phyloP scores from a whole-genome alignment of 2,329 filamentous ascomycete species.

The Ophiostoma sp. region DNA sequence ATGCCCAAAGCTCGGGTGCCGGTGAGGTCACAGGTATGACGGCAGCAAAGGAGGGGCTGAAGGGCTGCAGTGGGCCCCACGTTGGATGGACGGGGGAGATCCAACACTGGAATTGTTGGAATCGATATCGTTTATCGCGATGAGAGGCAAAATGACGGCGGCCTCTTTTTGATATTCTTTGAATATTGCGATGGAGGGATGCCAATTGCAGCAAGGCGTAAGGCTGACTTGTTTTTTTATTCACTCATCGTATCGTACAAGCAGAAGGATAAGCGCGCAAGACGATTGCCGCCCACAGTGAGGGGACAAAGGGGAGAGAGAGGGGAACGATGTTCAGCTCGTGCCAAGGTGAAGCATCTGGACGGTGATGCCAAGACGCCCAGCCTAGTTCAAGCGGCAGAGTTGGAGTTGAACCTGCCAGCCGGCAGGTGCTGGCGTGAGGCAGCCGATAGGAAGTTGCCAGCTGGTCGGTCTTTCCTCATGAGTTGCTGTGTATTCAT shows the following conservation, averaged over 20 bases:
- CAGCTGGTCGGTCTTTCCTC: conserved; percentile 12
- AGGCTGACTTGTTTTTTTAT: conserved; percentile 2
- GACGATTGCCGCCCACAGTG: neutral
- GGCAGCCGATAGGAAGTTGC: conserved; percentile 4
- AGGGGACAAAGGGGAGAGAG: neutral
- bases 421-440: conserved; percentile 8
- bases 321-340: conserved; percentile 2
- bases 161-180: conserved; percentile 9
- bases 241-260: neutral
- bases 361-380: conserved; percentile 15
- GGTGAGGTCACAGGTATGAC: conserved; percentile 3
- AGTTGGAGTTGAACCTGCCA: neutral
- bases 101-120: neutral
- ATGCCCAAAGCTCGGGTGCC: neutral
- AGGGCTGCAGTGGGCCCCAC: conserved; percentile 19
- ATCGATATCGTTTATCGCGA: neutral
- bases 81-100: conserved; percentile 18
- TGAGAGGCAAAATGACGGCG: neutral
- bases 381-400: neutral
- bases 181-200: neutral
- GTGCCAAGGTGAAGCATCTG: conserved; percentile 18
- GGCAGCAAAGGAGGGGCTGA: conserved; percentile 23
- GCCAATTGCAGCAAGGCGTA: neutral
- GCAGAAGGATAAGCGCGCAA: neutral
- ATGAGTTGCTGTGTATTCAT: neutral